Base-by-base conservation (phyloP, 2,329 filamentous ascomycete species). In the Orbilia oligospora region DNA sequence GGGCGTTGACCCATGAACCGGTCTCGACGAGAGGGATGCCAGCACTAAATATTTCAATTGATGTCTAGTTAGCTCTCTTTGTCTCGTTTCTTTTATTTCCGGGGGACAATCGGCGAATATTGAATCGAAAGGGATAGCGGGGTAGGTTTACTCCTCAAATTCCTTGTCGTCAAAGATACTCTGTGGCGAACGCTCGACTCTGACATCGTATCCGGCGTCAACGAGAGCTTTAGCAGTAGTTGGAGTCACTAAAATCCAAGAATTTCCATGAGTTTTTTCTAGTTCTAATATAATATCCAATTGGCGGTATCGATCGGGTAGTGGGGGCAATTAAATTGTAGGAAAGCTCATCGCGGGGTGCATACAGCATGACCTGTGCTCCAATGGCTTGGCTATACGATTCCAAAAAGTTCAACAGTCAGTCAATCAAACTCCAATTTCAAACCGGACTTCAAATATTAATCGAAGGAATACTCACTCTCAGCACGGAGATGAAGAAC, bases 181-280 rank as follows among this genome's bases (percentile, higher is more conserved):
- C 83, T 89, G 88, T n/a, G 88, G 88, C 76, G 88, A 89, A 78
- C 88, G 87, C 86, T 93, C 91, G 63, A 93, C 89, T 63, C 88
- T 88, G 81, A 93, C 87, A 24, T 87, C 87, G 84, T 92, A 93
- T 79, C 91, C 91, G 48, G 90, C 90, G 80, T 92, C 88, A 68
- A 92, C 86, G 67, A 93, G 88, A 66, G 87, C 87, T 84, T 90
- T 89, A 81, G 88, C 85, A 48, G 87, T 88, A n/a, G 85, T 85
- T 88, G 89, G 81, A 89, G 83, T 85, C 83, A 81, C 84, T 85
- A 71, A 18, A 61, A 20, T 18, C n/a, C n/a, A 27, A 30, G 22
- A 4, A 20, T 48, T 22, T 22, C 68, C 38, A 66, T 63, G 24
- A 64, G 61, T 41, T 65, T 30, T 30, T 30, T 30, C 6, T 30